Conservation (phyloP, 768 basidiomycete genomes). For the Tricholoma sp. region DNA sequence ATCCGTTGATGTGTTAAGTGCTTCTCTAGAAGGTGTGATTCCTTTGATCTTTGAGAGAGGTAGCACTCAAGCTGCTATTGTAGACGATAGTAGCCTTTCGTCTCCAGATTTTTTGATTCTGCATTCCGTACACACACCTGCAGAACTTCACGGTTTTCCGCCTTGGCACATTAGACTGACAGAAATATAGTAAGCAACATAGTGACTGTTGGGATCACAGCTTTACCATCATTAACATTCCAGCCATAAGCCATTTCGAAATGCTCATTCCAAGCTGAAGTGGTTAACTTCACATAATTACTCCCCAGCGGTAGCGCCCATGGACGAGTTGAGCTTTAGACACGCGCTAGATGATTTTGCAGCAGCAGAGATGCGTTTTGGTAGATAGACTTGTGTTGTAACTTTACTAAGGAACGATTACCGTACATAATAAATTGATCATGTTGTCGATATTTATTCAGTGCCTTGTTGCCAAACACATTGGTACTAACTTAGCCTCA, state of each 20-base stretch:
- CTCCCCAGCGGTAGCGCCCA: slow-evolving; percentile 13
- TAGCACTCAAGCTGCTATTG: slow-evolving; percentile 7
- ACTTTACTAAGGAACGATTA: slow-evolving; percentile 5
- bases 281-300: neutral
- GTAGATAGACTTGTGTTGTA: slow-evolving; percentile 42
- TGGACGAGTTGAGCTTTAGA: slow-evolving; percentile 58
- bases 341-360: slow-evolving; percentile 71
- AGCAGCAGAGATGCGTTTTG: slow-evolving; percentile 71
- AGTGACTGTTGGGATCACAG: neutral
- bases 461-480: neutral
- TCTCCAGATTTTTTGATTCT: slow-evolving; percentile 77
- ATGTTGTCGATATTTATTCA: neutral
- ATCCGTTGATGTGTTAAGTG: slow-evolving; percentile 41
- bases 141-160: slow-evolving; percentile 73
- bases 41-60: neutral
- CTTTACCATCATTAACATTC: neutral
- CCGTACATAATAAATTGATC: neutral
- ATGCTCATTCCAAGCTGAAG: neutral
- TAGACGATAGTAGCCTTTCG: slow-evolving; percentile 50
- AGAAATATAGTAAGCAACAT: slow-evolving; percentile 62
- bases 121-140: slow-evolving; percentile 46
- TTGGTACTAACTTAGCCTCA: neutral
- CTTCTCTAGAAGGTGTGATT: slow-evolving; percentile 54
- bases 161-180: slow-evolving; percentile 84
- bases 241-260: slow-evolving; percentile 24